Conservation (phyloP, 805 yeast genomes). For the Kluyveromyces nonfermentans region DNA sequence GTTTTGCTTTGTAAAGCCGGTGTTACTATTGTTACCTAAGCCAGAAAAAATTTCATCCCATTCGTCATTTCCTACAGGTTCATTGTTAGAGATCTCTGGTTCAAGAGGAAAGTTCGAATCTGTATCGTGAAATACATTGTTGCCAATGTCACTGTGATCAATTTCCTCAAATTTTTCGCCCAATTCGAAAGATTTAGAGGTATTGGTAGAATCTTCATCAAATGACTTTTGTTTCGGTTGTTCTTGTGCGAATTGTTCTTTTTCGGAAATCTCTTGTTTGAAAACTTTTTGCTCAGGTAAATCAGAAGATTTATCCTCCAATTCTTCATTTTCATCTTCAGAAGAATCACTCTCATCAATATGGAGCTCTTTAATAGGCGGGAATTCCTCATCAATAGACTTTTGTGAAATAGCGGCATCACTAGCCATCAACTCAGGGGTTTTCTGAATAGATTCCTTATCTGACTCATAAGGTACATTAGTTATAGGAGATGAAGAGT, state of each 20-base stretch:
- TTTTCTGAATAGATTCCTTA: conserved; percentile 9
- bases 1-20: conserved; percentile 4
- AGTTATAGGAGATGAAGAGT: conserved; percentile 1
- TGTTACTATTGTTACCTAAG: conserved; percentile 44
- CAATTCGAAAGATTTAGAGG: conserved; percentile 11
- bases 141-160: conserved; percentile 18
- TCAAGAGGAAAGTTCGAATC: not conserved
- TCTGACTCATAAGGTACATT: conserved; percentile 3
- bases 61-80: conserved; percentile 48
- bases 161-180: conserved; percentile 21
- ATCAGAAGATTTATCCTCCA: conserved; percentile 39
- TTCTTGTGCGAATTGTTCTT: conserved; percentile 29
- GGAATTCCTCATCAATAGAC: conserved; percentile 4
- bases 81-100: not conserved
- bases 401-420: conserved; percentile 6
- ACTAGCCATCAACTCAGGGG: conserved; percentile 14
- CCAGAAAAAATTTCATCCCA: conserved; percentile 95
- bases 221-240: conserved; percentile 32
- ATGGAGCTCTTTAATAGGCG: conserved; percentile 11
- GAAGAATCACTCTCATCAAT: conserved; percentile 13
- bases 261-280: conserved; percentile 5
- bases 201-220: conserved; percentile 24
- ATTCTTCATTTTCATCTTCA: conserved; percentile 48
- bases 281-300: no score
- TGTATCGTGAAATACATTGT: conserved; percentile 9